Evolutionary conservation across 2,329 filamentous ascomycete species (phyloP), one percentile per base, ranked within the genome.

Genomic region (Zalaria sp.): DNA sequence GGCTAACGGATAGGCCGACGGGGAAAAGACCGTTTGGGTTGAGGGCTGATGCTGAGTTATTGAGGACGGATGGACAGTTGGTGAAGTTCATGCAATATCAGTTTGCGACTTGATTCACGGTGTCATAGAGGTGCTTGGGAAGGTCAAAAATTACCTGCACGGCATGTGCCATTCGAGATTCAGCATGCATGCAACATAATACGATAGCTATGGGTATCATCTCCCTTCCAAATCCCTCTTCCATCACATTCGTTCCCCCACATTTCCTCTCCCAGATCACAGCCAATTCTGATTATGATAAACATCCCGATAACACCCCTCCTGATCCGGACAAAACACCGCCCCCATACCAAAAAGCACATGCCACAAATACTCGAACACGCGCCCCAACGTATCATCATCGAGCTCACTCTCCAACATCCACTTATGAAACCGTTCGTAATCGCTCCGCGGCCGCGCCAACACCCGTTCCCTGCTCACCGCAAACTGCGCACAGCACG

Each of bases 321-420:
- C n/a, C n/a, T 32, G 7, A 32, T 32, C 29, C 29, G 29, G 29
- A 32, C 29, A 32, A n/a, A 41, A 44, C 3, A 44, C 43, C 35
- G 35, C 31, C 5, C 38, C 35, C 11, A 29, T 28, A 27, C 43
- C 43, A 29, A 44, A 44, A 2, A 44, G 31, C 11, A 44, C 38
- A 34, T 81, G 78, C 77, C 77, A 82, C 11, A 77, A 57, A 49
- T 78, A 81, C 53, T 81, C 77, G 54, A 79, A 68, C 2, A 80
- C 67, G 25, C 77, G 63, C 2, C 77, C 77, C 27, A 69, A 75
- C 26, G 71, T 43, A 29, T 27, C 18, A 37, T 47, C 74, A 4
- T 64, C 64, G 39, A 75, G 54, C 4, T 67, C 57, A 2, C 75
- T 76, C 6, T 66, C 62, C n/a, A 77, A 52, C 34, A 81, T 48